Evolutionary conservation across 805 yeast genomes (phyloP).

Genomic region (Cyberlindnera japonica): DNA sequence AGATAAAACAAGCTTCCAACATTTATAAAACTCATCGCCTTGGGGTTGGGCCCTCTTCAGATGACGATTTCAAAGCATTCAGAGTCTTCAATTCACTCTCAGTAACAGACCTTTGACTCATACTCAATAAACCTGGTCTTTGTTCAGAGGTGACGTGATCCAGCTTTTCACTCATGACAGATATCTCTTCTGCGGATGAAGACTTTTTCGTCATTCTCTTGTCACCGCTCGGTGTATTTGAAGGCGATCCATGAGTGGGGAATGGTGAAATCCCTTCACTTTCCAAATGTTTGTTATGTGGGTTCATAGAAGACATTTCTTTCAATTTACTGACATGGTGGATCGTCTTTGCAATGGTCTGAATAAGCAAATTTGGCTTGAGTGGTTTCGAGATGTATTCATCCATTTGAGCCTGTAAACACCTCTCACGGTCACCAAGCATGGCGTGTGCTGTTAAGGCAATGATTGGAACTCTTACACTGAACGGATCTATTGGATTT

Average conservation of each 20-base stretch:
- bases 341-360: slow-evolving; percentile 80
- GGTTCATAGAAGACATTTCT: slow-evolving; percentile 33
- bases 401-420: slow-evolving; percentile 88
- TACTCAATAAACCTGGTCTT: slow-evolving; percentile 9
- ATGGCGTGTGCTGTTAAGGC: slow-evolving; percentile 92
- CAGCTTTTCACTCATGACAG: neutral
- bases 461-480: slow-evolving; percentile 80
- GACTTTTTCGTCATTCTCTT: slow-evolving; percentile 8
- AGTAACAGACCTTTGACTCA: slow-evolving; percentile 12
- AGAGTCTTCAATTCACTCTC: slow-evolving; percentile 16
- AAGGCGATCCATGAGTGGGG: slow-evolving; percentile 11
- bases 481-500: slow-evolving; percentile 63
- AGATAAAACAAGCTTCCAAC: too few species aligned
- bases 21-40: too few species aligned
- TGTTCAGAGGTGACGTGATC: neutral
- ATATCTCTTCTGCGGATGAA: slow-evolving; percentile 13
- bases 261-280: slow-evolving; percentile 15
- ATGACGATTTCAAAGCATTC: slow-evolving; percentile 11
- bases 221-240: slow-evolving; percentile 5
- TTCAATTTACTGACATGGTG: slow-evolving; percentile 63
- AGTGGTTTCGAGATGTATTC: slow-evolving; percentile 86
- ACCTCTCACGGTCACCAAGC: slow-evolving; percentile 87
- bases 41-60: too few species aligned
- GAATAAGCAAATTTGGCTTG: slow-evolving; percentile 77
- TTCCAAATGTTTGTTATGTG: slow-evolving; percentile 23